Conservation (phyloP, 108 stramenopile species). For the Parietichytrium sp. region DNA sequence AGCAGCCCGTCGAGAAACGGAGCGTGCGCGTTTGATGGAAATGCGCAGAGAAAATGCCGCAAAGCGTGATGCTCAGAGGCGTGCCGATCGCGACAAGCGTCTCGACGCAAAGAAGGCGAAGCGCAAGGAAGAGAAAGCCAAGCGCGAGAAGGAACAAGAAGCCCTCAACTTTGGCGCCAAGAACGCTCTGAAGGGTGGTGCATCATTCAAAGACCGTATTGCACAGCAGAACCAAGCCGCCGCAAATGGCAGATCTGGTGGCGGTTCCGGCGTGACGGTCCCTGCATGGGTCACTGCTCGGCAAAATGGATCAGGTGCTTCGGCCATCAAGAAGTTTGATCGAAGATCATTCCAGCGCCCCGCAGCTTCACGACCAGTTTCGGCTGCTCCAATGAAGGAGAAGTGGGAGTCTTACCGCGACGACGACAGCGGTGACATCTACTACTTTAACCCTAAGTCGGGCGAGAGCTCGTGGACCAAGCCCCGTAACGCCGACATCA, state of each 20-base stretch:
- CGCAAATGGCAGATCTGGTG: background rate
- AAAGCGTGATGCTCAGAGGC: slow-evolving; percentile 19
- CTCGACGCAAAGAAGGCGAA: slow-evolving; percentile 38
- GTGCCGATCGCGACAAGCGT: background rate
- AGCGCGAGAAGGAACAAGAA: slow-evolving; percentile 23
- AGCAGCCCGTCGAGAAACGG: background rate
- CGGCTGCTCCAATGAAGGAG: background rate
- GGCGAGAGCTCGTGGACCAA: slow-evolving; percentile 41
- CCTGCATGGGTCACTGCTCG: slow-evolving; percentile 33
- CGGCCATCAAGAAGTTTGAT: too few species aligned
- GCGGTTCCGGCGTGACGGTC: background rate
- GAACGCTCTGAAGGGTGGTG: slow-evolving; percentile 20
- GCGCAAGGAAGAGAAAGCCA: slow-evolving; percentile 11
- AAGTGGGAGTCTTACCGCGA: slow-evolving; percentile 25
- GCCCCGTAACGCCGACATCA: too few species aligned
- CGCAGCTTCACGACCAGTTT: too few species aligned
- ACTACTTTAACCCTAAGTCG: slow-evolving; percentile 37
- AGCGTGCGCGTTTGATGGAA: slow-evolving; percentile 4
- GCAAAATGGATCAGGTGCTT: background rate
- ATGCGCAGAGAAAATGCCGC: background rate
- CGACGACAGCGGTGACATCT: slow-evolving; percentile 20
- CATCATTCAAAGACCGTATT: slow-evolving; percentile 5
- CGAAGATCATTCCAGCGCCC: too few species aligned
- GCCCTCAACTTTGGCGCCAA: slow-evolving; percentile 7
- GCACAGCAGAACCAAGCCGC: background rate